Base-by-base conservation (phyloP, 75 land plant species). In the Cunninghamia lanceolata region DNA sequence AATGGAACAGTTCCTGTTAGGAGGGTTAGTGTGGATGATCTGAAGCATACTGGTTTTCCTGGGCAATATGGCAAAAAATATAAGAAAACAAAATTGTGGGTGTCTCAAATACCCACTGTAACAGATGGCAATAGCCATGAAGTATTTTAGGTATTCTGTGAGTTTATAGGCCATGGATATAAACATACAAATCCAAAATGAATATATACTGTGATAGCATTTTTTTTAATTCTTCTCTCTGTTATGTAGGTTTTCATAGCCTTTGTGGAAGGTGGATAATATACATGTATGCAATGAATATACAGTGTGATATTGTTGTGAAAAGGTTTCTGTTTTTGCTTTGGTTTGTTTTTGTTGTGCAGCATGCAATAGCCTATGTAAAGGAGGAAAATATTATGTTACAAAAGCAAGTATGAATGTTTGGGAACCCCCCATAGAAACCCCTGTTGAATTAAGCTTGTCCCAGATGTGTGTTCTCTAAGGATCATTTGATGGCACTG, bases 401-500 rank as follows among this genome's bases (percentile, higher is more conserved):
- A 82, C 88, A 42, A 56, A 82, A 30, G 90, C 88, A 32, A 54
- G 85, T n/a, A 66, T 89, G 76, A 89, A 87, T 59, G 90, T 89
- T 15, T 89, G 88, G 90, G 68, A 84, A 17, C 90, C 88, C 7
- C 39, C 45, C 56, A 84, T 89, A 21, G 87, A 86, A 35, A 25
- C 8, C 19, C 52, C 85, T 0, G 71, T 50, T 70, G 88, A 89
- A 43, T 89, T 89, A 46, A 89, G 88, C 85, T 63, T 89, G 15
- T 89, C 90, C 4, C 90, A 89, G 73, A 86, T 89, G 56, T 89
- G 90, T 88, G 39, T 89, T 56, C 83, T 89, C 28, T 52, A 82
- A 3, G 90, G 90, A 10, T 86, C 90, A 25, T 89, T 89, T 73
- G 87, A 87, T 50, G 88, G 68, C 15, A 46, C 84, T 43, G 88